Evolutionary conservation across 73 alveolate genomes (phyloP).

Genomic region (Blepharisma stoltei): DNA sequence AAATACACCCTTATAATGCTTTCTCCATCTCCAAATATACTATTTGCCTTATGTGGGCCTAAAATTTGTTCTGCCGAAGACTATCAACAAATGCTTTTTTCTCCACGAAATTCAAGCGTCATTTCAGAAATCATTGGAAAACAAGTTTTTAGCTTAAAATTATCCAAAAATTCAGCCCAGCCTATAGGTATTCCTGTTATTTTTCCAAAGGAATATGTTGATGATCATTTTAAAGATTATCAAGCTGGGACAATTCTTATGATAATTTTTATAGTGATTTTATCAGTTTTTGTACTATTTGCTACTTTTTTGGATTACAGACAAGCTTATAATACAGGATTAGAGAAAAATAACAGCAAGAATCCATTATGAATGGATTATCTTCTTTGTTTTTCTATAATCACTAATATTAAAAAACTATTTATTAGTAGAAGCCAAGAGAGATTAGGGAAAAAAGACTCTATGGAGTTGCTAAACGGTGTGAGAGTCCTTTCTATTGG

Average conservation of each 20-base stretch:
- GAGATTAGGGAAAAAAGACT: background rate
- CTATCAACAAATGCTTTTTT: background rate
- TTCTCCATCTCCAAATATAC: background rate
- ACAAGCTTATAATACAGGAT: background rate
- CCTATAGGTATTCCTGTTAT: background rate
- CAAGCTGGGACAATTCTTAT: background rate
- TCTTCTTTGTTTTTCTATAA: slow-evolving; percentile 8
- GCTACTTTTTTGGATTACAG: background rate
- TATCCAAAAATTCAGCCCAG: no score
- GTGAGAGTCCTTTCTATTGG: slow-evolving; percentile 5
- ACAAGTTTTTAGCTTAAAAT: no score
- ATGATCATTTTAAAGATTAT: background rate
- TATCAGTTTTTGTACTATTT: background rate
- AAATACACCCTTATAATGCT: background rate
- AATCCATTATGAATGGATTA: background rate
- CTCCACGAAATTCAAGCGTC: background rate
- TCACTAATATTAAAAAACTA: background rate
- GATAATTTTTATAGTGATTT: background rate
- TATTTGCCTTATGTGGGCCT: slow-evolving; percentile 1
- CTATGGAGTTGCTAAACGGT: background rate
- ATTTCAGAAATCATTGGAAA: no score
- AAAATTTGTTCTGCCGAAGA: background rate
- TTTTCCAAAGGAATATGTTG: background rate
- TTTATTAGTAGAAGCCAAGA: background rate
- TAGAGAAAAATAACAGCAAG: background rate